Conservation (phyloP, 306 rosid species). For the Pachyrhizus erosus region DNA sequence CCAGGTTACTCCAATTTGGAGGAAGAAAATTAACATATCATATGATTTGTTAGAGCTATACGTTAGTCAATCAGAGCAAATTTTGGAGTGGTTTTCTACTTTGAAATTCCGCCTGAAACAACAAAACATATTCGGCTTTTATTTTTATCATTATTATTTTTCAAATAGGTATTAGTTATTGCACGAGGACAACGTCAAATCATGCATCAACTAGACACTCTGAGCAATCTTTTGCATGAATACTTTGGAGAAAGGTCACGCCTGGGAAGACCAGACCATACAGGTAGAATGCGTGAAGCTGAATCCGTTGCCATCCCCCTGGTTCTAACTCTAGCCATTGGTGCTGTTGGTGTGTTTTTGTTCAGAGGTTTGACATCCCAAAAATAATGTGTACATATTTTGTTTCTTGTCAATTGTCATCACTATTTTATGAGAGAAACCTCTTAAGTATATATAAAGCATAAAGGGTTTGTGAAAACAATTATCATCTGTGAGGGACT, state of each 20-base stretch:
- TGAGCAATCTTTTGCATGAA: slow-evolving; percentile 83
- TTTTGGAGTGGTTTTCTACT: background rate
- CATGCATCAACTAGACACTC: slow-evolving; percentile 77
- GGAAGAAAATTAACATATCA: background rate
- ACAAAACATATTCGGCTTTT: background rate
- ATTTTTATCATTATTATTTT: background rate
- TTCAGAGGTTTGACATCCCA: slow-evolving; percentile 64
- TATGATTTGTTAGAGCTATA: background rate
- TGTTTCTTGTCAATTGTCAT: background rate
- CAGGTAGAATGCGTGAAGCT: slow-evolving; percentile 51
- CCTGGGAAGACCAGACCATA: slow-evolving; percentile 55
- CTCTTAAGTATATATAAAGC: background rate
- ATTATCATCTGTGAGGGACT: slow-evolving; percentile 3
- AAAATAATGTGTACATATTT: slow-evolving; percentile 38
- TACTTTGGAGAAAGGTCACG: slow-evolving; percentile 64
- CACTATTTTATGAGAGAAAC: slow-evolving; percentile 6
- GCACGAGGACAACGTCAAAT: slow-evolving; percentile 84
- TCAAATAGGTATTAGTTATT: slow-evolving; percentile 64
- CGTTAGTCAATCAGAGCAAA: too few species aligned
- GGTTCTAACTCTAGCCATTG: slow-evolving; percentile 71
- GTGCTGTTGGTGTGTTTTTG: slow-evolving; percentile 68
- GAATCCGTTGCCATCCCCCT: slow-evolving; percentile 60
- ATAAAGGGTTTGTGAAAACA: background rate
- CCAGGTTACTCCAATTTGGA: background rate
- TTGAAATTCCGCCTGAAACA: background rate